Evolutionary conservation across 371 early-diverging fungal species (phyloP).

Genomic region (Smittium mucronatum): DNA sequence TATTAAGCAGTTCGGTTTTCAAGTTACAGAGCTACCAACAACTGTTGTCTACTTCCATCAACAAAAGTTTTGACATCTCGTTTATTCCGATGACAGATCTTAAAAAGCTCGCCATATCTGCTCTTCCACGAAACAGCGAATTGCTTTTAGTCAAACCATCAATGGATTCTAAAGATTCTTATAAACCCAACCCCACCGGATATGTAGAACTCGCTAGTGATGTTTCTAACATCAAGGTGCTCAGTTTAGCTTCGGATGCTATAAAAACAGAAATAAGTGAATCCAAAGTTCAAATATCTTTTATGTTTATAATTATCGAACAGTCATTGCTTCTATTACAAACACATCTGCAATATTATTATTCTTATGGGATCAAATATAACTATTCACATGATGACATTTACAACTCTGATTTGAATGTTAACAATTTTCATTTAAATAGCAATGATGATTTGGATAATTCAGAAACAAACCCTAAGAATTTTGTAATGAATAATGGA

Average conservation of each 20-base stretch:
- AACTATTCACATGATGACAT: constrained; percentile 12
- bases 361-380: constrained; percentile 21
- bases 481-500: constrained; percentile 12
- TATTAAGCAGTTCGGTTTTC: constrained; percentile 19
- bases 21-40: constrained; percentile 18
- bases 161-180: not conserved
- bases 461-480: not conserved
- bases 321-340: not conserved
- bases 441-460: constrained; percentile 1
- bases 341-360: not conserved
- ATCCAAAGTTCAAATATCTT: not conserved
- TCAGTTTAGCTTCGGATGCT: not conserved
- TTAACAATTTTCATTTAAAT: not conserved
- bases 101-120: constrained; percentile 20
- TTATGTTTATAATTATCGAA: not conserved
- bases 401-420: not conserved
- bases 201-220: not conserved
- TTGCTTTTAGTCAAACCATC: constrained; percentile 11
- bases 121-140: constrained; percentile 20
- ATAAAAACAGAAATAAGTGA: not conserved
- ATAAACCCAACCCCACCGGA: not conserved
- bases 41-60: constrained; percentile 14
- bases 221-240: not conserved
- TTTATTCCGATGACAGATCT: constrained; percentile 26
- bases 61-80: constrained; percentile 8